Conservation (phyloP, 1,139 yeast genomes). For the Nakaseomyces delphensis region DNA sequence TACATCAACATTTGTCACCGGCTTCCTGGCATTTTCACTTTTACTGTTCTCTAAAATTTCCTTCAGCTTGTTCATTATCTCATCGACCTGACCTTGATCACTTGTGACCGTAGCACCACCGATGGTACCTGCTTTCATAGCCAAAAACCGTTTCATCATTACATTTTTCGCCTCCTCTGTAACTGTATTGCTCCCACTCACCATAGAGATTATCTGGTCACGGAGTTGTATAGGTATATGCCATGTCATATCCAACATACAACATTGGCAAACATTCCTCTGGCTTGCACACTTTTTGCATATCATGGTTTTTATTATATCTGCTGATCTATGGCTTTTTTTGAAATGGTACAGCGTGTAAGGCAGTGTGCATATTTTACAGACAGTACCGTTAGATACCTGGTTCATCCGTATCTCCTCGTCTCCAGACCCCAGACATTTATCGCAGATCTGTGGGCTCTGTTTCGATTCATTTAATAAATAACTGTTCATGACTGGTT, state of each 20-base stretch:
- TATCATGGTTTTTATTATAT: conserved; percentile 33
- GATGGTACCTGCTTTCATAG: conserved; percentile 38
- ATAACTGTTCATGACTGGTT: neutral
- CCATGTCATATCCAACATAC: conserved; percentile 73
- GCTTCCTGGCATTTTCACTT: neutral
- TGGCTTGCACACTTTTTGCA: conserved; percentile 74
- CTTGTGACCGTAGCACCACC: conserved; percentile 35
- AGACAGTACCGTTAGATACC: conserved; percentile 66
- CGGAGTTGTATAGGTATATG: conserved; percentile 71
- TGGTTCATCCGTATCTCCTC: conserved; percentile 57
- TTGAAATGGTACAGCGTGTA: conserved; percentile 77
- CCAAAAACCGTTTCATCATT: conserved; percentile 45
- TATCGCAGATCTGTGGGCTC: conserved; percentile 43
- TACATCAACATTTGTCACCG: neutral
- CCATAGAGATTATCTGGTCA: conserved; percentile 73
- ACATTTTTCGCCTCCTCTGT: conserved; percentile 41
- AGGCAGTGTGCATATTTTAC: conserved; percentile 74
- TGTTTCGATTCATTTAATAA: neutral
- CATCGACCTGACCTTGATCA: conserved; percentile 30
- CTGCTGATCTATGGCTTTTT: conserved; percentile 33
- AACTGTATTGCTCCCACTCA: conserved; percentile 43
- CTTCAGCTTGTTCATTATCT: conserved; percentile 29
- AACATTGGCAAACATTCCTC: conserved; percentile 78
- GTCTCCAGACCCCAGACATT: conserved; percentile 60
- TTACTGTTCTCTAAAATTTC: conserved; percentile 8